Conservation (phyloP, 352 stramenopile genomes). For the Phytophthora pinifolia region DNA sequence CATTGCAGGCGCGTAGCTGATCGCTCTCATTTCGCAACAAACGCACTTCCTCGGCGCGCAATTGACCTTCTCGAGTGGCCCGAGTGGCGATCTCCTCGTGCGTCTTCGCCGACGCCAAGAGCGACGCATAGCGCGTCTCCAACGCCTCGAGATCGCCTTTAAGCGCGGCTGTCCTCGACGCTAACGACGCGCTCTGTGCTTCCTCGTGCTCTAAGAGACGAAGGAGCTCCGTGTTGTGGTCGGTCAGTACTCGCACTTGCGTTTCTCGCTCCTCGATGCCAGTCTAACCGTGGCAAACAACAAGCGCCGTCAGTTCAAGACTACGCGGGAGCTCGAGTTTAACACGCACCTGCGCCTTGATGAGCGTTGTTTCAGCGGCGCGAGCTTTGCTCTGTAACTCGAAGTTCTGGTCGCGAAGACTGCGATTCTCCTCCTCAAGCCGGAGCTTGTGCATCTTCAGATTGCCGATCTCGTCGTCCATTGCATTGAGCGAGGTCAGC, state of each 20-base stretch:
- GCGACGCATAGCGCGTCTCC: constrained; percentile 84
- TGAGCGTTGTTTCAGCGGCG: constrained; percentile 83
- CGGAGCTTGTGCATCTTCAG: constrained; percentile 64
- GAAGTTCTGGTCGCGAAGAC: constrained; percentile 92
- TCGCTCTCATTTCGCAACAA: constrained; percentile 89
- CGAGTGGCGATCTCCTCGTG: constrained; percentile 91
- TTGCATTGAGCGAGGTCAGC: constrained; percentile 84
- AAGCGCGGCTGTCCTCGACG: constrained; percentile 51
- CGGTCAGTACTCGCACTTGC: constrained; percentile 93
- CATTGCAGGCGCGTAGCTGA: constrained; percentile 92
- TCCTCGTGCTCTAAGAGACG: constrained; percentile 95
- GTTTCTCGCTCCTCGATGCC: constrained; percentile 90
- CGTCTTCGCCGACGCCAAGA: constrained; percentile 92
- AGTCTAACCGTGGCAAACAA: constrained; percentile 25
- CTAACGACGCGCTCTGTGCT: constrained; percentile 73
- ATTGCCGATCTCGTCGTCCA: constrained; percentile 75
- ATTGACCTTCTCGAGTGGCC: constrained; percentile 89
- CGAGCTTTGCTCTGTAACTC: constrained; percentile 89
- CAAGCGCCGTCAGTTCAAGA: constrained; percentile 2
- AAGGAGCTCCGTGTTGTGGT: constrained; percentile 96
- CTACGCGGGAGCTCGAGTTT: too few species aligned
- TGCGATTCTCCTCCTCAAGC: constrained; percentile 92
- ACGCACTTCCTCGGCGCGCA: constrained; percentile 94
- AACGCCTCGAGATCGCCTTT: constrained; percentile 85
- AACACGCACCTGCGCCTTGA: constrained; percentile 59